phyloP scores from a whole-genome alignment of 345 rosid species.

The sweet orange (Citrus sinensis) region DVS_A1.0 CM039169.1:28911001-28911500 shows the following conservation, averaged over 20 bases:
- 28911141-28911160: constrained; percentile 31
- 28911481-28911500: background rate
- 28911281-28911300: constrained; percentile 25
- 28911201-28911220: background rate
- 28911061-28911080: background rate
- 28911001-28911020: constrained; percentile 19
- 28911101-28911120: background rate
- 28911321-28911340: background rate
- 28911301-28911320: constrained; percentile 2
- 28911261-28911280: constrained; percentile 15
- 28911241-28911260: constrained; percentile 14
- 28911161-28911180: constrained; percentile 46
- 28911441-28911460: constrained; percentile 19
- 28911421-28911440: constrained; percentile 9
- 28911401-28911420: constrained; percentile 6
- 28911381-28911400: background rate
- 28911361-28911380: background rate
- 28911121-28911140: background rate
- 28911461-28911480: background rate
- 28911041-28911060: background rate
- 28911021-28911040: constrained; percentile 1
- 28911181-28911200: constrained; percentile 22
- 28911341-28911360: constrained; percentile 4
- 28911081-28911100: background rate
- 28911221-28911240: constrained; percentile 10